Base-by-base conservation (phyloP, 768 basidiomycete genomes). In the Tulasnella sp. region DNA sequence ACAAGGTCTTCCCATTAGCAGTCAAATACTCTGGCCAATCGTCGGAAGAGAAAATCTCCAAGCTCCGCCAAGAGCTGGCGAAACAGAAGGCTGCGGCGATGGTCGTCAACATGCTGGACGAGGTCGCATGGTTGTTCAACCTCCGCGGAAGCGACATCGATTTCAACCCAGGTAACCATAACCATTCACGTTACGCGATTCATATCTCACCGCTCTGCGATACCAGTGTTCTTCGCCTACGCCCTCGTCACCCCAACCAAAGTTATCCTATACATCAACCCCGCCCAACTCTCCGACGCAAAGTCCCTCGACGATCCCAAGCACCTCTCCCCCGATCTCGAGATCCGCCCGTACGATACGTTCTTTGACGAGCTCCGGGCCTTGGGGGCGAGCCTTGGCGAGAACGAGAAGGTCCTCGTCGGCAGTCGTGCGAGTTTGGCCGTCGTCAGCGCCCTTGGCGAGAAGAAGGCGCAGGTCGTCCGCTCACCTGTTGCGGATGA, bases 61-160 rank as follows among this genome's bases (percentile, higher is more conserved):
- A 73, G 17, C 69, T 90, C 4, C 75, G 89, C 32, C 75, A 80
- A 57, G 81, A 84, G 59, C 62, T 94, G 53, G 64, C 66, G 55
- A 80, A 79, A 62, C 75, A 80, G 63, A 77, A 80, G 19, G 65
- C 63, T n/a, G 63, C 65, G 19, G 90, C 85, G 1, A 68, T 87
- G 39, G 82, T 94, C 1, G 77, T 97, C 3, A 84, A 77, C n/a
- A 82, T 84, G 75, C 77, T 98, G 19, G 94, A 98, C 67, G 94
- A 98, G 67, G 81, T 94, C 49, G 91, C 90, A 0, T 98, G 91
- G 91, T 66, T 92, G 36, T 87, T 90, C 71, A 93, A 97, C 68
- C 73, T 99, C 31, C 82, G 94, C 60, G 93, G 92, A 1, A 78
- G 82, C 2, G 94, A 97, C 66, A 93, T 98, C 64, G 82, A 82